Conservation (phyloP, 345 rosid species). For the Pistacia vera region DNA sequence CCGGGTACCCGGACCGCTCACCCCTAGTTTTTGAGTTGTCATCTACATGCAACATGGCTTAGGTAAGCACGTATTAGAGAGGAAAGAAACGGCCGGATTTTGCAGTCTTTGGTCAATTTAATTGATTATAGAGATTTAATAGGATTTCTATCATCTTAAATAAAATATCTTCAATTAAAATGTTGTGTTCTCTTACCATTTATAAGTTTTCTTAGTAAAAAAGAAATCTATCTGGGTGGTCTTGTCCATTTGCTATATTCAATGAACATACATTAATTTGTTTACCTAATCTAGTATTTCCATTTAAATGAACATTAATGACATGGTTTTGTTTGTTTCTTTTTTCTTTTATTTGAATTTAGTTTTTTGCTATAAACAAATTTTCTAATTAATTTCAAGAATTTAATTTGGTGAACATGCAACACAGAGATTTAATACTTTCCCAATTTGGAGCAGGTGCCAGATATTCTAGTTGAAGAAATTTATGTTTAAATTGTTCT, state of each 20-base stretch:
- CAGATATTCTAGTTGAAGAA: too few species aligned
- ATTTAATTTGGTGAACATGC: too few species aligned
- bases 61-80: constrained; percentile 6
- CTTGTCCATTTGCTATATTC: background rate
- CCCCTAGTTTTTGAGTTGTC: background rate
- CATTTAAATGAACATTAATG: too few species aligned
- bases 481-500: too few species aligned
- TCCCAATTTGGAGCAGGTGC: too few species aligned
- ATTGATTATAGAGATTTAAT: background rate
- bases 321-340: background rate
- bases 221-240: background rate
- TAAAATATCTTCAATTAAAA: background rate
- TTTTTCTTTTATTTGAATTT: background rate
- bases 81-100: background rate
- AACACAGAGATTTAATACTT: too few species aligned
- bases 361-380: too few species aligned
- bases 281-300: background rate
- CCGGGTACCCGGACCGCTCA: too few species aligned
- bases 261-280: background rate
- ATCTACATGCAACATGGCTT: background rate
- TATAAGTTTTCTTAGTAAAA: background rate
- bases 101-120: background rate
- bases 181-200: background rate
- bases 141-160: background rate
- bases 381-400: too few species aligned